phyloP scores from a whole-genome alignment of 2,329 filamentous ascomycete species.

The Sphaerulina vaccinii region DNA sequence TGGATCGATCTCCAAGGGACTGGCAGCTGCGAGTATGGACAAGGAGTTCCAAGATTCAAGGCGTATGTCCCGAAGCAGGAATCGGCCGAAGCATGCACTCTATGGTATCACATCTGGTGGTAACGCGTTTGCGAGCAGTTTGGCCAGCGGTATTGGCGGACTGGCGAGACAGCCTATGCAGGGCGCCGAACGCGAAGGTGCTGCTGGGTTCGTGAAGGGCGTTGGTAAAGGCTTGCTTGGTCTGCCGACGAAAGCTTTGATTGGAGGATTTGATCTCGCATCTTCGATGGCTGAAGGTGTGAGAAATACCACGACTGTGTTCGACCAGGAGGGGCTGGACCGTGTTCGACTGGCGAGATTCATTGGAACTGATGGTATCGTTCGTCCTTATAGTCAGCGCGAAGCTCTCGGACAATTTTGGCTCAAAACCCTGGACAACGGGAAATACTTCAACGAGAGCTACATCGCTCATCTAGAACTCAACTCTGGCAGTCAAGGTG shows the following conservation, averaged over 20 bases:
- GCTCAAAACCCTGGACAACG: slow-evolving; percentile 97
- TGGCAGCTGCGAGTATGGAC: slow-evolving; percentile 91
- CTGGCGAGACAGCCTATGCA: slow-evolving; percentile 91
- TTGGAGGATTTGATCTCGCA: slow-evolving; percentile 93
- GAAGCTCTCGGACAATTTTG: slow-evolving; percentile 97
- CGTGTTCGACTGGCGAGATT: slow-evolving; percentile 91
- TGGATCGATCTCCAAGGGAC: slow-evolving; percentile 92
- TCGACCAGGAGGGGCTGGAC: slow-evolving; percentile 90
- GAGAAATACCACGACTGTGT: slow-evolving; percentile 97
- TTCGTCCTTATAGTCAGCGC: slow-evolving; percentile 88
- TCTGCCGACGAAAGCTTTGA: slow-evolving; percentile 93
- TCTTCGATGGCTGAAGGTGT: slow-evolving; percentile 97
- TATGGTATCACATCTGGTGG: slow-evolving; percentile 95
- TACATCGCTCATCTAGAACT: slow-evolving; percentile 97
- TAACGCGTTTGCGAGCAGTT: slow-evolving; percentile 87
- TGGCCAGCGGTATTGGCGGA: slow-evolving; percentile 91
- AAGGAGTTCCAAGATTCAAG: slow-evolving; percentile 98
- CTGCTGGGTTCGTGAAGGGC: slow-evolving; percentile 93
- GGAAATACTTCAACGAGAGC: slow-evolving; percentile 94
- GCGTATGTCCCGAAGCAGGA: slow-evolving; percentile 87
- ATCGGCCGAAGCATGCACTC: slow-evolving; percentile 92
- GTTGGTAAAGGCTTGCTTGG: slow-evolving; percentile 93
- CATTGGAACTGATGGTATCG: slow-evolving; percentile 87
- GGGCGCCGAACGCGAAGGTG: slow-evolving; percentile 92
- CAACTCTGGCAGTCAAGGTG: slow-evolving; percentile 65